Base-by-base conservation (phyloP, 2,329 filamentous ascomycete genomes). In the Ascochyta rabiei region DNA sequence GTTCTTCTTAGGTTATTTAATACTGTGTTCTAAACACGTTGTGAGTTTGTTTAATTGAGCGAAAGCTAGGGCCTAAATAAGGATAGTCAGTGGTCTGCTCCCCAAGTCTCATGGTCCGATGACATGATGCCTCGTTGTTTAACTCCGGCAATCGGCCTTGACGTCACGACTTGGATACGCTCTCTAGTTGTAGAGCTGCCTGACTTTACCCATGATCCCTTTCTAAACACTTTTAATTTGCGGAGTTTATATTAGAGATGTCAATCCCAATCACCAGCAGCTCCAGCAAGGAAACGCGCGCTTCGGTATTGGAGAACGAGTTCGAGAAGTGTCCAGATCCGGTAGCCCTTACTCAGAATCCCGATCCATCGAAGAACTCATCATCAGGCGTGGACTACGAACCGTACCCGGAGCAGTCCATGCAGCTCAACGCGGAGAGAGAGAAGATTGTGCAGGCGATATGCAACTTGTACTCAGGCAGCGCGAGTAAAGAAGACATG, bases 401-500 rank as follows among this genome's bases (percentile, higher is more conserved):
- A 48, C 69, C 69, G 0, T 38, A 69, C 9, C 67, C 66, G 0
- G 60, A 66, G 15, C 53, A 60, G 0, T 67, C 63, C 1, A 64
- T 67, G 6, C 33, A 45, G 4, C 41, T 70, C 18, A 52, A 57
- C 8, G 49, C 60, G 2, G 53, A 52, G n/a, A 69, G 74, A 18
- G 67, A 80, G 49, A 62, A 68, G 6, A 81, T 82, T 35, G 67
- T 81, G 3, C 64, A 76, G 21, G 66, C 67, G 3, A 81, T 82
- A 47, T 71, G 71, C 19, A 75, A 71, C 8, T 65, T 82, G 1
- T 82, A 82, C 60, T 77, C 73, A 37, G 79, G 80, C 18, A 79
- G 77, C 47, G 78, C 78, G 4, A 77, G 71, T 48, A 76, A 82
- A 58, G 65, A 78, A 12, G 78, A 82, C 57, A 81, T 82, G 76